Evolutionary conservation across 192 early-diverging fungal species (phyloP), one percentile per base, ranked within the genome.

Genomic region (Paraglomus occultum): DNA sequence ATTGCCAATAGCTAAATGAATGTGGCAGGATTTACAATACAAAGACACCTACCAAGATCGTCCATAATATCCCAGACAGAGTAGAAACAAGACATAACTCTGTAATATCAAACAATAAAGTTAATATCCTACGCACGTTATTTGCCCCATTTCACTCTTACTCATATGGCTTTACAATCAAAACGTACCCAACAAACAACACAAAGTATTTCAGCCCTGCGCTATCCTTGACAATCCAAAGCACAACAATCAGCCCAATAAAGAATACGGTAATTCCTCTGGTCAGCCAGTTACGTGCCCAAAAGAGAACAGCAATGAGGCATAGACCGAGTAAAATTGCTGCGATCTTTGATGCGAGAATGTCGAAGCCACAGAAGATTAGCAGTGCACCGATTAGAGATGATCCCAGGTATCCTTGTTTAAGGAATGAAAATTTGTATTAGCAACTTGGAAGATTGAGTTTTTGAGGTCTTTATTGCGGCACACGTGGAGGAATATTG

Each of bases 41-140:
- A 22, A 8, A 51, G 10, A 14, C 8, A 74, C 15, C 20, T 59
- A 70, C 67, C 55, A 40, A 70, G 59, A 81, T 97, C 95, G 49
- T 99, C 97, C 57, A 97, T 75, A 76, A 97, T 97, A 79, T 99
- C 97, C 89, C 94, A 95, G 31, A 96, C 83, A 57, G 89, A 88
- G 74, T 99, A 99, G 40, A 96, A 80, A 23, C 91, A 89, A 4
- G 87, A 90, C 97, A 99, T 99, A 14, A 93, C 90, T 42, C 94
- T 91, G 75, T 45, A 43, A 62, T 49, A 74, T 9, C 65, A 50
- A 51, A 50, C 38, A 68, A 17, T 57, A 44, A 20, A 55, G 31
- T 31, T 31, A 31, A 31, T 31, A 31, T 31, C 31, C 31, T 31
- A 31, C 31, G 31, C 31, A 31, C 1, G 31, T 3, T 31, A 12